Evolutionary conservation across 116 monocot species (phyloP), one percentile per base, ranked within the genome.

Genomic region (Trichopus zeylanicus): DNA sequence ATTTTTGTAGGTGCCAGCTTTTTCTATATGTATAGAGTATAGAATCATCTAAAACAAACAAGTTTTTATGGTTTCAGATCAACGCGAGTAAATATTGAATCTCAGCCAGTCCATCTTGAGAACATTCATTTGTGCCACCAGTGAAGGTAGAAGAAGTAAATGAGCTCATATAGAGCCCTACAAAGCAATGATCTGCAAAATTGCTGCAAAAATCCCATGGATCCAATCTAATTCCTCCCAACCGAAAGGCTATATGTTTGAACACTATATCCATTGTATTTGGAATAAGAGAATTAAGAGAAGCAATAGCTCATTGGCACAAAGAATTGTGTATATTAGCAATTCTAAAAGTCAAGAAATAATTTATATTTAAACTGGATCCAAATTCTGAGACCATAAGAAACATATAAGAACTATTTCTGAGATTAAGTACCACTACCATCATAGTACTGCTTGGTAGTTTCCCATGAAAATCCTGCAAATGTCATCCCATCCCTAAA

Each of bases 401-500:
- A 42, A 42, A 42, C 2, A 42, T 42, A 42, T 16, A 16, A 2
- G 31, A 29, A 2, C 48, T 78, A 74, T 57, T 59, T 70, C 60
- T 60, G 65, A 51, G 68, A 79, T 56, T 98, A 85, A 6, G 63
- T 81, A 10, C 85, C 98, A 59, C 85, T 67, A 12, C 75, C 75
- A 71, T 92, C 80, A 66, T 91, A 98, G 61, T 91, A 98, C 62
- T 91, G 82, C 60, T 76, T 91, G 6, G 98, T 98, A 57, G 98
- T 98, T 76, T 91, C 85, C 48, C 64, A 63, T 31, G 92, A 84
- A 62, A 91, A 91, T 65, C 88, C 91, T 23, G 88, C 88, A 85
- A 88, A 98, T 66, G 98, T 91, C 98, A 98, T 91, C 60, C 98
- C 98, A 58, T 78, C 78, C 69, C 71, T 91, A 26, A 88, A 55